Base-by-base conservation (phyloP, 805 yeast genomes). In the Starmerella asiatica region DNA sequence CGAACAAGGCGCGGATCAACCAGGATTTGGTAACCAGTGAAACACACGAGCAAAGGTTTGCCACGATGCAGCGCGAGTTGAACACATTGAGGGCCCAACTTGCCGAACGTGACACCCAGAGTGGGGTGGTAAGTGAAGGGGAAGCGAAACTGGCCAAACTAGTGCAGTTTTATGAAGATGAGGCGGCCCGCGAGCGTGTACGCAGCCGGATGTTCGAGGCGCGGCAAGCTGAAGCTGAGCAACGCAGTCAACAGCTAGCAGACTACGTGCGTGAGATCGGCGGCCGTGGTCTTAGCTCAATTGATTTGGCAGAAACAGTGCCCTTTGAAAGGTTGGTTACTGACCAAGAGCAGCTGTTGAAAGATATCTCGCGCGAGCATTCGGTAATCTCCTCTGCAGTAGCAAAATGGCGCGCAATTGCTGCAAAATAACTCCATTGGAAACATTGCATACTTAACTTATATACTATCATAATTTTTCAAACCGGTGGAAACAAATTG, bases 1-100 rank as follows among this genome's bases (percentile, higher is more conserved):
- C 69, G 40, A 76, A 82, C 26, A 58, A 59, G 16, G 93, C 88
- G 0, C 67, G 52, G 18, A 54, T 69, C 38, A 73, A 74, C 50
- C 66, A 66, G 39, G 69, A 63, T 38, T 51, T 61, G 37, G 48
- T 62, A 11, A 57, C 60, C 11, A 55, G 56, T 3, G 61, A 57
- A 3, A 64, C 65, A 16, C 52, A 69, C 39, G 63, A 59, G 23
- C 55, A 56, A 29, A 55, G 58, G 28, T 46, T 67, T 12, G 57
- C 51, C 32, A 61, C 58, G 34, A 60, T 67, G 65, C 66, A 65
- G 49, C 51, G 50, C 21, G 61, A 58, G 42, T 56, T 67, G 44
- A 54, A 54, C 29, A 51, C 43, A 17, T 53, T 63, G 28, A 49
- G 52, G 19, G 42, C 49, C 62, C 46, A 60, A 56, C 38, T 55